phyloP scores from a whole-genome alignment of 192 early-diverging fungal species.

The Coemansia sp. region DNA sequence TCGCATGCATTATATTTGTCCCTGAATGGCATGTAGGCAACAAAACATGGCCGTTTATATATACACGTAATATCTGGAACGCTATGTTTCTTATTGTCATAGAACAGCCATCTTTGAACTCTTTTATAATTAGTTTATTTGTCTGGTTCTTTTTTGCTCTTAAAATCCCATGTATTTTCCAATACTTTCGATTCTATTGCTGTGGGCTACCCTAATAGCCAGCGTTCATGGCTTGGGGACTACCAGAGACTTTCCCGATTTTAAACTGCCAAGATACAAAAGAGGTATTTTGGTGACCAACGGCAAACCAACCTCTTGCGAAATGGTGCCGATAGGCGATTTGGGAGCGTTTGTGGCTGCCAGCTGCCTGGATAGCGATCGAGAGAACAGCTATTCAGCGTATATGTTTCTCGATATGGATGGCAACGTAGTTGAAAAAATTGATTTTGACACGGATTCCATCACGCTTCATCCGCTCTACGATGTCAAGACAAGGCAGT shows the following conservation, averaged over 20 bases:
- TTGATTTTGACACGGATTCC: neutral
- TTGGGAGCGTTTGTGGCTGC: constrained; percentile 6
- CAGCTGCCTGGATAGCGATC: constrained; percentile 1
- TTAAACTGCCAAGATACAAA: neutral
- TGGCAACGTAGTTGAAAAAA: neutral
- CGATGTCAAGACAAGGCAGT: neutral
- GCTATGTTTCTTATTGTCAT: too few species aligned
- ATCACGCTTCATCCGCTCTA: neutral
- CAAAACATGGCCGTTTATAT: too few species aligned
- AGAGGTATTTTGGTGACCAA: neutral
- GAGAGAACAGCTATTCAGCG: neutral
- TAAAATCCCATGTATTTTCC: too few species aligned
- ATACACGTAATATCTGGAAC: too few species aligned
- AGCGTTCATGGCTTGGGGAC: neutral
- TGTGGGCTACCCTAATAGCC: neutral
- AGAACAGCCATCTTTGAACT: too few species aligned
- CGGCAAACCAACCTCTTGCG: neutral
- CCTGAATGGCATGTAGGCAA: too few species aligned
- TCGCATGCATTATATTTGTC: too few species aligned
- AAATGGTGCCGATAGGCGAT: constrained; percentile 1
- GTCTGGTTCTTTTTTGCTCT: too few species aligned
- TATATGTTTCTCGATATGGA: neutral
- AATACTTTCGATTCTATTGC: too few species aligned
- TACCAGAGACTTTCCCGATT: neutral
- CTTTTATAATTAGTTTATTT: too few species aligned